Base-by-base conservation (phyloP, 1,284 basidiomycete species). In the Schizopora paradoxa region DNA sequence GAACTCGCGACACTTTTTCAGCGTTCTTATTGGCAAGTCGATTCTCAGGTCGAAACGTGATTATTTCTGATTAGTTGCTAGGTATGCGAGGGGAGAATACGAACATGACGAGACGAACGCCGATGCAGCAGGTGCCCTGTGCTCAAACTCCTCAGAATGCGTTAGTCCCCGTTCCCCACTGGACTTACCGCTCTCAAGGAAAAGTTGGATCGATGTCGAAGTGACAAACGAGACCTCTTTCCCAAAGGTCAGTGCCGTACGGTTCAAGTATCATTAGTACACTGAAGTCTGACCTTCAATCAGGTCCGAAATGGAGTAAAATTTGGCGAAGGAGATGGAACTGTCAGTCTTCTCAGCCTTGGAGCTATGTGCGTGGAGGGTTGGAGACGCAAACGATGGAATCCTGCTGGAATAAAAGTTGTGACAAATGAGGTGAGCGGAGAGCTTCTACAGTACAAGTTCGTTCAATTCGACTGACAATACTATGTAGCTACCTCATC, bases 331-430 rank as follows among this genome's bases (percentile, higher is more conserved):
- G 95, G 95, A 18, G 96, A 99, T 63, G 96, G 96, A 4, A 99
- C 96, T 1, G 95, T 98, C 5, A 85, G 86, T 49, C 68, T 96
- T 14, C 63, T 97, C 13, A 91, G 89, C 54, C 71, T 97, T 28
- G 95, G 94, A 6, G 82, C 89, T 5, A 98, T 99, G 93, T 98
- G 95, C 59, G 82, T 86, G 5, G 88, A 91, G 58, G 95, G 93
- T 2, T 97, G 95, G 95, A 91, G 93, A 64, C 74, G 83, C 45
- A 74, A 76, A 52, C 73, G 83, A 41, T 99, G 93, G 88, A 99
- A 99, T 64, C 96, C 96, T 1, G 86, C 83, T n/a, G 79, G 86
- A 13, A 90, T 94, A 56, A 73, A 80, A 55, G 72, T 98, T 27
- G 77, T 85, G 13, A 96, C 92, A 3, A 83, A 94, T 53, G 94